Evolutionary conservation across 805 yeast genomes (phyloP), one percentile per base, ranked within the genome.

Genomic region (Ogataea degrootiae): DNA sequence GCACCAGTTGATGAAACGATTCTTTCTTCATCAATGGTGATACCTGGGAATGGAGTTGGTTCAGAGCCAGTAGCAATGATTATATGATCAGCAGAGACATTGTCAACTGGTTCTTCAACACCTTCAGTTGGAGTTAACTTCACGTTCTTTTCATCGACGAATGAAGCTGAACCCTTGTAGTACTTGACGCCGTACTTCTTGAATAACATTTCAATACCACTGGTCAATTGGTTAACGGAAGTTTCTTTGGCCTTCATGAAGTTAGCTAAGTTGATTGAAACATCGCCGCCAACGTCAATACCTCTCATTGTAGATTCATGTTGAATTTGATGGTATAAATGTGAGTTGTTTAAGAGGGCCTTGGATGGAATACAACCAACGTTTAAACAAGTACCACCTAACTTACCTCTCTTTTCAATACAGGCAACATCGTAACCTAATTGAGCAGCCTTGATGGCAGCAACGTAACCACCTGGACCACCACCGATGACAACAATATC

Each of bases 321-420:
- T 69, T 82, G 75, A 70, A 94, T 86, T 68, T 83, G 85, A 70
- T 94, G 98, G 75, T 79, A 92, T 58, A 92, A 69, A 51, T 90
- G 96, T 16, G 98, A 87, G 78, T 94, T 94, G 83, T 94, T 92
- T 62, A 94, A 76, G 50, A 94, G 72, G 6, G 99, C 87, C 73
- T 94, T 94, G 56, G 99, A 94, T 50, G 99, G 99, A 63, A 94
- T 94, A 79, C 99, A 94, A 43, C 99, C 99, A 46, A 94, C 98
- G 71, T 94, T 94, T 62, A 95, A 76, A 81, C 99, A 94, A 47
- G 99, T 94, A 63, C 99, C 99, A 54, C 99, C 99, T 54, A 95
- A 79, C 40, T 82, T 72, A 41, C 99, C 99, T 71, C 99, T 85
- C 74, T 89, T 90, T 71, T 94, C 99, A 57, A 94, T 75, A 79